Percentiles rank a stretch among this genome's conserved stretches.
Conservation (phyloP, 768 basidiomycete genomes). For the Lentinula lateritia region DNA sequence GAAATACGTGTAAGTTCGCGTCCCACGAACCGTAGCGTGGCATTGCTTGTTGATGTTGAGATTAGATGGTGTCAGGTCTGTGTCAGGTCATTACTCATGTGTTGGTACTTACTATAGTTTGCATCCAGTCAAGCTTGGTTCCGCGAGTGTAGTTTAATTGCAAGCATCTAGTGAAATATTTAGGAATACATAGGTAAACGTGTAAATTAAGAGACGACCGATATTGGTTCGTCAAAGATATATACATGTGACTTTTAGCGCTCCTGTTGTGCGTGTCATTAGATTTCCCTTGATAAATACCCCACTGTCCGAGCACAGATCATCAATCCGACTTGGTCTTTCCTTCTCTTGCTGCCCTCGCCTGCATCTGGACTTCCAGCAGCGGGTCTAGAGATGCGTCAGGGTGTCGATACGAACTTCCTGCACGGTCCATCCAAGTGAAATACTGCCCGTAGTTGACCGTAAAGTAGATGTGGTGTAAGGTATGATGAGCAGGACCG, state of each 20-base stretch:
- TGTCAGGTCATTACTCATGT: too few species aligned
- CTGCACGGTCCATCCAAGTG: conserved; percentile 85
- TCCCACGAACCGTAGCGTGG: not conserved
- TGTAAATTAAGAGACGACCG: too few species aligned
- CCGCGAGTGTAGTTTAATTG: too few species aligned
- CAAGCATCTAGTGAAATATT: too few species aligned
- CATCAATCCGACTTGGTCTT: not conserved
- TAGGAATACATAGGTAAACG: too few species aligned
- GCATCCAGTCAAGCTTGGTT: too few species aligned
- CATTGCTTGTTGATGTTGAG: not conserved
- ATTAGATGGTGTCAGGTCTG: not conserved
- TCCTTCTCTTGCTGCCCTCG: conserved; percentile 9
- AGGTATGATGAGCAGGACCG: conserved; percentile 96
- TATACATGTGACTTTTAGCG: too few species aligned
- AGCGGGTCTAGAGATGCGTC: conserved; percentile 80
- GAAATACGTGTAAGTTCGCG: not conserved
- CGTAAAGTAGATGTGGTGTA: conserved; percentile 96
- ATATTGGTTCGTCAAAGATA: too few species aligned
- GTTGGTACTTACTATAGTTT: too few species aligned
- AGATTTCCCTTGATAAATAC: not conserved
- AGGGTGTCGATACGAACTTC: conserved; percentile 88
- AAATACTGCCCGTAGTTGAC: conserved; percentile 99
- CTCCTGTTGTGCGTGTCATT: not conserved
- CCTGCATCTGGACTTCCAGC: conserved; percentile 47
- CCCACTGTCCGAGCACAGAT: not conserved